phyloP scores from a whole-genome alignment of 1,139 yeast genomes.

The Spathaspora sp. region DNA sequence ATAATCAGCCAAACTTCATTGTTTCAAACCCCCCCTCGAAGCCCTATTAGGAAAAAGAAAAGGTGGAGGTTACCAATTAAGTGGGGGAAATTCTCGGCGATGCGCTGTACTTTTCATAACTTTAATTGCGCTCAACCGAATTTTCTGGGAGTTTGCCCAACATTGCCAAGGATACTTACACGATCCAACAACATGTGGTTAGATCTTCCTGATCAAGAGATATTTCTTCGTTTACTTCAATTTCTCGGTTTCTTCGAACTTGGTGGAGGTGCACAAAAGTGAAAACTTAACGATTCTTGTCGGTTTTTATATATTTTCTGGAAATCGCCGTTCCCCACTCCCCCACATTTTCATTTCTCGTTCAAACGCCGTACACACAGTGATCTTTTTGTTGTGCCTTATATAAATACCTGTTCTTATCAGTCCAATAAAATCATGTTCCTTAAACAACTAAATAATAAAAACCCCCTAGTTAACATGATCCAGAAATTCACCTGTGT shows the following conservation, averaged over 20 bases:
- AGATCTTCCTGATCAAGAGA: background rate
- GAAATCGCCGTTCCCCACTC: background rate
- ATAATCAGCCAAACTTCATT: too few relatives aligned
- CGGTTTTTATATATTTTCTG: background rate
- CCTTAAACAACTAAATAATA: background rate
- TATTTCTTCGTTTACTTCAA: too few relatives aligned
- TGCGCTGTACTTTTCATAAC: too few relatives aligned
- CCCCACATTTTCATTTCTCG: background rate
- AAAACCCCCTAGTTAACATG: conserved; percentile 22
- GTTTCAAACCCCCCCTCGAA: too few relatives aligned
- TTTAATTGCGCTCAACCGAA: too few relatives aligned
- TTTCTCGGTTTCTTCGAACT: background rate
- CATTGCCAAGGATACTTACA: too few relatives aligned
- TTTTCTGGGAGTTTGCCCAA: background rate
- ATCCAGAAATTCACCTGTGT: conserved; percentile 39
- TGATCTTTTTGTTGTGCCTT: background rate
- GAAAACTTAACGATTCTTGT: background rate
- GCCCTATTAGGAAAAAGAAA: too few relatives aligned
- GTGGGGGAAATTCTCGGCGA: too few relatives aligned
- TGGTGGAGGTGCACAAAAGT: background rate
- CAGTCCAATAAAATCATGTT: conserved; percentile 14
- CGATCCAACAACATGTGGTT: background rate
- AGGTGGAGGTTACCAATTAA: too few relatives aligned
- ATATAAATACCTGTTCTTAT: conserved; percentile 10
- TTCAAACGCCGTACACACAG: background rate